A percentile compares a stretch with the other conserved stretches of the same genome.
Evolutionary conservation across 768 basidiomycete species (phyloP).

Genomic region (Termitomyces sp.): DNA sequence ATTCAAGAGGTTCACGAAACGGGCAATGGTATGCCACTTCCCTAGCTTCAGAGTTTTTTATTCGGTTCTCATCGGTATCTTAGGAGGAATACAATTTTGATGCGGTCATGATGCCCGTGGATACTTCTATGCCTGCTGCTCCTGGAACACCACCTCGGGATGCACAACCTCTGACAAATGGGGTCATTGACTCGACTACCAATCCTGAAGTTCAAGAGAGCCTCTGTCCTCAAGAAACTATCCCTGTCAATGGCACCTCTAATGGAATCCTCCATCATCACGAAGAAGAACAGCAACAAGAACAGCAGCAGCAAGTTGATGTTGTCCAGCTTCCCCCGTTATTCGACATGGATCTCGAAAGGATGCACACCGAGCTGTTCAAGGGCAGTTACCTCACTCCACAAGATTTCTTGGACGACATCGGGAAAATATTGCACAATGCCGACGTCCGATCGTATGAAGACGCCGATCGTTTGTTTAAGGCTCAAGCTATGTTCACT

Average conservation of each 20-base stretch:
- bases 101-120: conserved; percentile 16
- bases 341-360: conserved; percentile 89
- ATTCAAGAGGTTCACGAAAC: conserved; percentile 86
- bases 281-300: conserved; percentile 22
- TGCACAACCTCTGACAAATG: conserved; percentile 35
- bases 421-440: conserved; percentile 79
- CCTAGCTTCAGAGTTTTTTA: background rate
- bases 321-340: conserved; percentile 45
- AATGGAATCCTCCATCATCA: conserved; percentile 33
- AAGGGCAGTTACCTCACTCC: conserved; percentile 84
- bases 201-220: conserved; percentile 24
- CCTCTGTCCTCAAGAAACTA: conserved; percentile 17
- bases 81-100: conserved; percentile 78
- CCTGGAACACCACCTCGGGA: conserved; percentile 35
- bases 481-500: conserved; percentile 87
- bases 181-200: conserved; percentile 36
- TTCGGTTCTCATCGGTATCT: background rate
- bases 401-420: conserved; percentile 81
- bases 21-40: conserved; percentile 56
- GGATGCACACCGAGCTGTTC: conserved; percentile 83
- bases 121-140: conserved; percentile 5
- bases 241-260: conserved; percentile 29
- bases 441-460: conserved; percentile 51
- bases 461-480: conserved; percentile 73
- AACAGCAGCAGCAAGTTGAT: conserved; percentile 32